phyloP scores from a whole-genome alignment of 2,329 filamentous ascomycete genomes.

The Pseudogymnoascus sp. region DNA sequence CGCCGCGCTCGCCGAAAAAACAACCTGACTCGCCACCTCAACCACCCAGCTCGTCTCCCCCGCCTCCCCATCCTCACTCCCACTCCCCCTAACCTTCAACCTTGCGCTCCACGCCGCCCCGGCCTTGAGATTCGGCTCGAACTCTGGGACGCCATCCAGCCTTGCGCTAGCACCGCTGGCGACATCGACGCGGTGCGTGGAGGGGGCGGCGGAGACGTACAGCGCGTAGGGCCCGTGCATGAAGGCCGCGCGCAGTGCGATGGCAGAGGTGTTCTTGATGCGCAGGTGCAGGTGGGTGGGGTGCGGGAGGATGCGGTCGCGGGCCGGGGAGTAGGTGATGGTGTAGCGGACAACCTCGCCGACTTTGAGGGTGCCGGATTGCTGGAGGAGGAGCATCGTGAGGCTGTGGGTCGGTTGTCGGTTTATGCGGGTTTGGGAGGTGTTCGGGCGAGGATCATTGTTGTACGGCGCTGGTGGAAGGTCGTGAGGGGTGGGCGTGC shows the following conservation, averaged over 20 bases:
- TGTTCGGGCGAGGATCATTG: not conserved
- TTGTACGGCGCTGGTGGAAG: not conserved
- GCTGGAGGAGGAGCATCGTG: slow-evolving; percentile 81
- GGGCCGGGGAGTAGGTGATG: slow-evolving; percentile 81
- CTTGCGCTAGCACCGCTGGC: not conserved
- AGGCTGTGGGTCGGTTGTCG: not conserved
- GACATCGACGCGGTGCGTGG: slow-evolving; percentile 41
- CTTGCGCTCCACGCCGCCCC: slow-evolving; percentile 78
- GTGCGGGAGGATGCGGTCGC: slow-evolving; percentile 82
- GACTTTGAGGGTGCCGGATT: slow-evolving; percentile 84
- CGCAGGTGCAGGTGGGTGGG: slow-evolving; percentile 74
- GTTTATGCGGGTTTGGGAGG: not conserved
- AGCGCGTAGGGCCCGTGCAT: slow-evolving; percentile 93
- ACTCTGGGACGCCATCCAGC: slow-evolving; percentile 70
- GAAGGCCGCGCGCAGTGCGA: slow-evolving; percentile 87
- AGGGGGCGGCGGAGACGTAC: slow-evolving; percentile 76
- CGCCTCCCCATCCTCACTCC: not conserved
- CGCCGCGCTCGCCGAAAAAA: slow-evolving; percentile 82
- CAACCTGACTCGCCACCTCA: slow-evolving; percentile 83
- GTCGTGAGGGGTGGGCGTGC: too few relatives aligned
- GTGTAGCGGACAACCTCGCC: slow-evolving; percentile 90
- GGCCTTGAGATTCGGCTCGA: slow-evolving; percentile 93
- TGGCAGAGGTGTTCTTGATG: slow-evolving; percentile 84
- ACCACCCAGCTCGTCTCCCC: slow-evolving; percentile 68
- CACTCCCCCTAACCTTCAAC: slow-evolving; percentile 48